Evolutionary conservation across 192 early-diverging fungal genomes (phyloP).

Genomic region (Backusella macrospora): DNA sequence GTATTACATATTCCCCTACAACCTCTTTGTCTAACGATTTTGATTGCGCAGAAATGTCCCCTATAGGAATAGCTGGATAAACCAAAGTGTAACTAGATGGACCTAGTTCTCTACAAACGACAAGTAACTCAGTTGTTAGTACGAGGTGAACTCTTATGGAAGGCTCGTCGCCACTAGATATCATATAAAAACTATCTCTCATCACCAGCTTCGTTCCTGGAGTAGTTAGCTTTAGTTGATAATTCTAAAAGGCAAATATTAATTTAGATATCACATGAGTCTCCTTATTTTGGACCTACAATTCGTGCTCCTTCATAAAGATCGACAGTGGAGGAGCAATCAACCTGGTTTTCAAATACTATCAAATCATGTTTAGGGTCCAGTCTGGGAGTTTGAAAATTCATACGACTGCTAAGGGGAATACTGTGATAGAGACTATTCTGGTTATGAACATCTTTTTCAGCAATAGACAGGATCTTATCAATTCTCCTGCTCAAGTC

Average conservation of each 20-base stretch:
- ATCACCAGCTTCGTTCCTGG: constrained; percentile 21
- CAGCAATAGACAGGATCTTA: constrained; percentile 49
- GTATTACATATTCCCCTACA: constrained; percentile 26
- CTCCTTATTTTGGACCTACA: constrained; percentile 35
- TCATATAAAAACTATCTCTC: constrained; percentile 28
- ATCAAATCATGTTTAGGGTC: not conserved
- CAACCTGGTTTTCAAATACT: constrained; percentile 44
- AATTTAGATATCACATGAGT: not conserved
- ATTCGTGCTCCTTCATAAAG: constrained; percentile 54
- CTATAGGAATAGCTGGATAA: constrained; percentile 51
- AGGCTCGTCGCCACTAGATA: constrained; percentile 16
- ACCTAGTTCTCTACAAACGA: constrained; percentile 23
- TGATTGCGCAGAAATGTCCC: constrained; percentile 42
- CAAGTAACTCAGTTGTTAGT: constrained; percentile 40
- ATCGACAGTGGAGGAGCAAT: constrained; percentile 47
- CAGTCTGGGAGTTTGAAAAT: not conserved
- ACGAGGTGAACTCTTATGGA: constrained; percentile 40
- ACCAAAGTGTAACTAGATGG: constrained; percentile 44
- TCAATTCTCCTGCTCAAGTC: constrained; percentile 53
- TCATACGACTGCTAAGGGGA: not conserved
- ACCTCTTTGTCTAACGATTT: constrained; percentile 15
- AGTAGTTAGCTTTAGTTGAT: constrained; percentile 26
- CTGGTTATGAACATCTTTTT: constrained; percentile 7
- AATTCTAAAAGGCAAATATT: constrained; percentile 23
- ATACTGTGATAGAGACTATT: not conserved